Percentiles rank a stretch among this genome's conserved stretches.
Conservation (phyloP, 306 rosid genomes). For the Cercis canadensis region DNA sequence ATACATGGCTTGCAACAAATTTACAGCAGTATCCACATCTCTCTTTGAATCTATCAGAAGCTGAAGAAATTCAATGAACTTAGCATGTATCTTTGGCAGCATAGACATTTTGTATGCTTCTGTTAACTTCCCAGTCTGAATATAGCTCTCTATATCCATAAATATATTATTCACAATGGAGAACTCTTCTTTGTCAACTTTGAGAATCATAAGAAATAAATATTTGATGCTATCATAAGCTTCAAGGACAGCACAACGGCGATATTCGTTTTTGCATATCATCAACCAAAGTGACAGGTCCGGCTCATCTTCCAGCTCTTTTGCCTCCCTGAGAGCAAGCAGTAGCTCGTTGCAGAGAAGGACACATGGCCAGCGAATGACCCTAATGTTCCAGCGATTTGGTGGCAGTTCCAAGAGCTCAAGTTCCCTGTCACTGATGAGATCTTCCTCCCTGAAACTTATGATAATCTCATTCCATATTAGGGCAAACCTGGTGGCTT, state of each 20-base stretch:
- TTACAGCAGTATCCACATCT: constrained; percentile 44
- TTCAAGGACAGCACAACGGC: constrained; percentile 62
- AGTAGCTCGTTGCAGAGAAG: constrained; percentile 62
- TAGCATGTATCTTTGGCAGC: constrained; percentile 49
- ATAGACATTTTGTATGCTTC: constrained; percentile 35
- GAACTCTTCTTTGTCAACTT: constrained; percentile 45
- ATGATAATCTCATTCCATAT: constrained; percentile 67
- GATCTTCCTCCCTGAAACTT: constrained; percentile 70
- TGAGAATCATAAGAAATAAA: constrained; percentile 45
- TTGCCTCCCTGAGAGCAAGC: constrained; percentile 62
- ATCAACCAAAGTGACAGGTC: constrained; percentile 51
- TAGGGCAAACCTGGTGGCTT: constrained; percentile 62
- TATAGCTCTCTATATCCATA: constrained; percentile 38
- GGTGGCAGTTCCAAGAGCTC: constrained; percentile 72
- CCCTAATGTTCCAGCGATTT: constrained; percentile 57
- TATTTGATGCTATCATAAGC: constrained; percentile 59
- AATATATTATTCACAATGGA: constrained; percentile 44
- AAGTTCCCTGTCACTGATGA: constrained; percentile 54
- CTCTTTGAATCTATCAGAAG: constrained; percentile 44
- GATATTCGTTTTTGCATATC: constrained; percentile 66
- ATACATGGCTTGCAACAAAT: constrained; percentile 59
- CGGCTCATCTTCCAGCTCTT: constrained; percentile 39
- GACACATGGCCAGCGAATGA: constrained; percentile 64
- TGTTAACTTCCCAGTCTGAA: constrained; percentile 39
- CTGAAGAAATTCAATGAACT: constrained; percentile 50